These are phyloP conservation scores for Peterozyma toletana DNA, from an alignment of 805 yeast genomes.

Conservation along the genomic window DNA sequence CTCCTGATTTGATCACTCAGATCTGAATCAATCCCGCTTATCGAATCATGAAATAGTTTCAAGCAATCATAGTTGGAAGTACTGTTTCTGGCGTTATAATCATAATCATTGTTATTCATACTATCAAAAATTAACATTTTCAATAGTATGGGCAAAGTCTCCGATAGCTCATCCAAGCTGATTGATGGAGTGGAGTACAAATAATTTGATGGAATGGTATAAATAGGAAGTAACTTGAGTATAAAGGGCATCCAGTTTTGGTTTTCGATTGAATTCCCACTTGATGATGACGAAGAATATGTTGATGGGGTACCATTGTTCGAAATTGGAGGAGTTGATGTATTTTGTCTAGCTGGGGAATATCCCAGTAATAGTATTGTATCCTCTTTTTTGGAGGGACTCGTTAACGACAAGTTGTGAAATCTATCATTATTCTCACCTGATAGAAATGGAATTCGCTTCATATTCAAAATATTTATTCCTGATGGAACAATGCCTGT, in stretches of 20 bases:
- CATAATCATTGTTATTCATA: conserved; percentile 1
- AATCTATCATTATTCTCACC: conserved; percentile 1
- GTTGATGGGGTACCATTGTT: conserved; percentile 21
- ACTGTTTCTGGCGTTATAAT: not conserved
- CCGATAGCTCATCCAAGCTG: conserved; percentile 11
- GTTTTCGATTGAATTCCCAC: conserved; percentile 27
- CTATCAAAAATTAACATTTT: conserved; percentile 20
- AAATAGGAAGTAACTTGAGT: conserved; percentile 53
- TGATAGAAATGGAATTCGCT: too few relatives aligned
- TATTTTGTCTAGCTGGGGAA: conserved; percentile 20
- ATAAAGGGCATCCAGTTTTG: conserved; percentile 66
- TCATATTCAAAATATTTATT: not conserved
- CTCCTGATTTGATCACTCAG: not conserved
- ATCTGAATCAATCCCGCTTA: not conserved
- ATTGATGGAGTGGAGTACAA: conserved; percentile 28
- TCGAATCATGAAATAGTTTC: not conserved
- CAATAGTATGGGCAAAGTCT: conserved; percentile 23
- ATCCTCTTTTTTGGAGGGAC: conserved; percentile 9
- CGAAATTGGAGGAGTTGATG: conserved; percentile 21
- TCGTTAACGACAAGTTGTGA: conserved; percentile 11
- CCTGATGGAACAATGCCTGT: not conserved
- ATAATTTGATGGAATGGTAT: conserved; percentile 52
- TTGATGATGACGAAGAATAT: conserved; percentile 34
- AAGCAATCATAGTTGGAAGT: not conserved
- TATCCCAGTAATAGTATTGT: not conserved